phyloP scores from a whole-genome alignment of 2,329 filamentous ascomycete species.

The Monosporascus sp. region DNA sequence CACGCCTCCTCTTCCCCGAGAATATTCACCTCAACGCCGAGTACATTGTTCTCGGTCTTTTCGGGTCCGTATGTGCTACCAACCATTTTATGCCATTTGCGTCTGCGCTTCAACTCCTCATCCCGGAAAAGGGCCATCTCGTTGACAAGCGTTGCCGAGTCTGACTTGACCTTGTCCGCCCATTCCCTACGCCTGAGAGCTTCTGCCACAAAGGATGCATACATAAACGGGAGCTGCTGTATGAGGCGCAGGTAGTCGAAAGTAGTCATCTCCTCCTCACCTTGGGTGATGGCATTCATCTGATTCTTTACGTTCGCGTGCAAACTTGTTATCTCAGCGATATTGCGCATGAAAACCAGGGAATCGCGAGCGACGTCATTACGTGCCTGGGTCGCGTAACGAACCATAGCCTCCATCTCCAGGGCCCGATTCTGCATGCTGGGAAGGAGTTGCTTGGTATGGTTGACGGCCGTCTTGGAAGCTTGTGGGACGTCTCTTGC shows the following conservation, averaged over 20 bases:
- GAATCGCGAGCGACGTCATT: slow-evolving; percentile 63
- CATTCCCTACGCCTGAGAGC: slow-evolving; percentile 83
- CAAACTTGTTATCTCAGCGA: slow-evolving; percentile 72
- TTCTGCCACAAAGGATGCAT: slow-evolving; percentile 83
- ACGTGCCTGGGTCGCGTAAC: slow-evolving; percentile 57
- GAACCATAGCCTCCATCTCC: slow-evolving; percentile 58
- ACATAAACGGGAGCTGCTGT: slow-evolving; percentile 79
- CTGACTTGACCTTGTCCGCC: slow-evolving; percentile 82
- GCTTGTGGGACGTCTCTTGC: slow-evolving; percentile 55
- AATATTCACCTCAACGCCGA: slow-evolving; percentile 80
- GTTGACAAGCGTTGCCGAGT: slow-evolving; percentile 82
- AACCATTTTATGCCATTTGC: slow-evolving; percentile 84
- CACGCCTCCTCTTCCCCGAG: slow-evolving; percentile 74
- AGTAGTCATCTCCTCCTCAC: slow-evolving; percentile 70
- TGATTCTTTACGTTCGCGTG: slow-evolving; percentile 68
- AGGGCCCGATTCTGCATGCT: slow-evolving; percentile 48
- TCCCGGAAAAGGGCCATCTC: slow-evolving; percentile 90
- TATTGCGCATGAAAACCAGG: slow-evolving; percentile 71
- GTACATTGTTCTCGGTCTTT: slow-evolving; percentile 60
- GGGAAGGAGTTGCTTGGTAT: slow-evolving; percentile 58
- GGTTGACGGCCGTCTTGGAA: slow-evolving; percentile 58
- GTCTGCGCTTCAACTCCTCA: slow-evolving; percentile 82
- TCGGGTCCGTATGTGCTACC: slow-evolving; percentile 68
- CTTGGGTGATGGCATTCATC: slow-evolving; percentile 65
- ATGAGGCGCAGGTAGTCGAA: slow-evolving; percentile 78